Evolutionary conservation across 2,329 filamentous ascomycete species (phyloP).

Genomic region (Fusarium pseudocircinatum): DNA sequence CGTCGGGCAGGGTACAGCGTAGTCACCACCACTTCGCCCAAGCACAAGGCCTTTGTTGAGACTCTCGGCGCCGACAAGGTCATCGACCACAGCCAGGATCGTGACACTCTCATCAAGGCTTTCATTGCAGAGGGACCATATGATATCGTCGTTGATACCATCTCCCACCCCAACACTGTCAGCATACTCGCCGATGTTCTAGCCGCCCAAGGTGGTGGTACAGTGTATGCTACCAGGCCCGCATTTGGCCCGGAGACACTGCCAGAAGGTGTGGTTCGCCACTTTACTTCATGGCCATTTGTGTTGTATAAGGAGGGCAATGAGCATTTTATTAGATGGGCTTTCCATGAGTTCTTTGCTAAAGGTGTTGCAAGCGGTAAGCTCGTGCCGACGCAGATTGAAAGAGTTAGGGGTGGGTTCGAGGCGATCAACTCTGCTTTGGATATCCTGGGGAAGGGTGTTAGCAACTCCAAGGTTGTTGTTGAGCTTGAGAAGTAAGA

Average conservation of each 20-base stretch:
- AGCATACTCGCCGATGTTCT: background rate
- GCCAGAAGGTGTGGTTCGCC: background rate
- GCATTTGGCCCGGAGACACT: background rate
- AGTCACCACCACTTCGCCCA: background rate
- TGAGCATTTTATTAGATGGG: background rate
- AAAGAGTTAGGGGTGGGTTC: background rate
- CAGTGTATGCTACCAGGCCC: background rate
- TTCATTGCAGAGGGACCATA: background rate
- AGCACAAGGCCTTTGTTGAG: background rate
- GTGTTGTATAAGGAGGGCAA: background rate
- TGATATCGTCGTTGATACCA: background rate
- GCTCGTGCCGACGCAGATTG: background rate
- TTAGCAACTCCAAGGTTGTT: background rate
- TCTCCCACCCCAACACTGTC: background rate
- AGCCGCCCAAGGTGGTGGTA: background rate
- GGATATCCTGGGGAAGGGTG: background rate
- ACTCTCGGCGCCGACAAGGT: background rate
- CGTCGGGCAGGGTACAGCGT: background rate
- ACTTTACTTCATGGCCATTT: background rate
- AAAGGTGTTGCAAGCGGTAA: background rate
- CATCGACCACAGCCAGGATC: background rate
- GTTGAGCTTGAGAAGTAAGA: background rate
- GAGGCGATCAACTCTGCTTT: background rate
- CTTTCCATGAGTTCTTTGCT: background rate
- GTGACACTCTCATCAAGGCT: fast-evolving